Percentiles rank a stretch among this genome's conserved stretches.
phyloP scores from a whole-genome alignment of 2,329 filamentous ascomycete genomes.

The Colletotrichum sp. region DNA sequence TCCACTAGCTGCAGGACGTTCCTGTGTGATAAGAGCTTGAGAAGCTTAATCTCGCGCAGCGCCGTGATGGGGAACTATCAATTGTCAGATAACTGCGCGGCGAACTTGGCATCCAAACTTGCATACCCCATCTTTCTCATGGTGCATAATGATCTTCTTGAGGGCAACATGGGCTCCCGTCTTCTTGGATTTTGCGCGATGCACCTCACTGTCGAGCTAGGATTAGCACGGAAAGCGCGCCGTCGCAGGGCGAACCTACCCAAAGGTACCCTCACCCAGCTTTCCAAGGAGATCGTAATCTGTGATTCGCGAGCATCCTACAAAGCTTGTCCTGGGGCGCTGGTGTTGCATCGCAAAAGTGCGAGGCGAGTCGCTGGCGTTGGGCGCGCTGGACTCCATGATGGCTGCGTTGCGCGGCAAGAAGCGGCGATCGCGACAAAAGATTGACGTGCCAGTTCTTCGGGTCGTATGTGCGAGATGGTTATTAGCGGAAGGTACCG shows the following conservation, averaged over 20 bases:
- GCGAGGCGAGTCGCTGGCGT: conserved; percentile 53
- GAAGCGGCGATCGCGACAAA: conserved; percentile 3
- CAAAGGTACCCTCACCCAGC: conserved; percentile 94
- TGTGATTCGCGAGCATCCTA: conserved; percentile 82
- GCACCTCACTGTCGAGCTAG: conserved; percentile 72
- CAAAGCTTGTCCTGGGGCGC: conserved; percentile 67
- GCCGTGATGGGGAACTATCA: conserved; percentile 92
- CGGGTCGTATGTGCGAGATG: not conserved
- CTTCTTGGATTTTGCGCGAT: conserved; percentile 81
- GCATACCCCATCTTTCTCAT: conserved; percentile 92
- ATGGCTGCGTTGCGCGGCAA: conserved; percentile 6
- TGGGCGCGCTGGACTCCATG: conserved; percentile 14
- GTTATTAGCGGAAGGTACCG: not conserved
- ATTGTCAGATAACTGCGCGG: conserved; percentile 3
- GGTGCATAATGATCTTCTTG: conserved; percentile 99
- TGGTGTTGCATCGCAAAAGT: conserved; percentile 62
- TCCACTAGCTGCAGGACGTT: conserved; percentile 90
- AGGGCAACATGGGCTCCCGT: conserved; percentile 81
- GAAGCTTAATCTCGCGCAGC: conserved; percentile 93
- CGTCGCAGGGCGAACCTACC: conserved; percentile 53
- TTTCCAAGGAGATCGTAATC: conserved; percentile 84
- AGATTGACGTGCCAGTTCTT: not conserved
- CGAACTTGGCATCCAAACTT: not conserved
- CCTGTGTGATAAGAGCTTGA: conserved; percentile 91
- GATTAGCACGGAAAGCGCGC: not conserved